Base-by-base conservation (phyloP, 1,139 yeast genomes). In the Saccharomycopsis hybrid region DNA sequence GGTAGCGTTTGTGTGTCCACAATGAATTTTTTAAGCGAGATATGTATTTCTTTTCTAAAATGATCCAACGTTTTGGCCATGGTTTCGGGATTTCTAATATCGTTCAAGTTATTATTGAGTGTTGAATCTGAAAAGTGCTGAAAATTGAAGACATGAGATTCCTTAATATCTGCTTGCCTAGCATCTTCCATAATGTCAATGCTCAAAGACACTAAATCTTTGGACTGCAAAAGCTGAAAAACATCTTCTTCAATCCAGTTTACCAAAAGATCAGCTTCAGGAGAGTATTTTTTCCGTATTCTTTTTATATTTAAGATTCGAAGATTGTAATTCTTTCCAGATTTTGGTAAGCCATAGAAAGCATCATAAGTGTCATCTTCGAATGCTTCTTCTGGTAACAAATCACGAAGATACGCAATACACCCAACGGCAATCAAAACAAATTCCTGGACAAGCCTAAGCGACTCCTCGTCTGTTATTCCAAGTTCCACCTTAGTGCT, bases 181-280 rank as follows among this genome's bases (percentile, higher is more conserved):
- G n/a, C n/a, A n/a, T n/a, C n/a, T n/a, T n/a, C n/a, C n/a, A n/a
- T 36, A n/a, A 36, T 36, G 5, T 36, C 39, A 9, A 36, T 36
- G 13, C 24, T 8, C 5, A 36, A n/a, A n/a, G 5, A 36, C 7
- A 13, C 39, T 5, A 36, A n/a, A 8, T 5, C 5, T 5, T 36
- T 36, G 7, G n/a, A 8, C 5, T 7, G 5, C 13, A 36, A 8
- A 8, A 13, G 5, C 41, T 72, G 74, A 46, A 65, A 62, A 3
- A 76, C 70, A 5, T 82, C 79, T 32, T 63, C 62, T 44, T 78
- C 79, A 31, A 80, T 59, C 80, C 82, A 78, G 50, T 71, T 68
- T 28, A 77, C 60, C 40, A 78, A 65, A 11, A 57, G 52, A 58
- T 77, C 80, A 4, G 70, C 77, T 48, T 71, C 73, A 8, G 58